Evolutionary conservation across 352 stramenopile species (phyloP).

Genomic region (Phytopythium helicoides): DNA sequence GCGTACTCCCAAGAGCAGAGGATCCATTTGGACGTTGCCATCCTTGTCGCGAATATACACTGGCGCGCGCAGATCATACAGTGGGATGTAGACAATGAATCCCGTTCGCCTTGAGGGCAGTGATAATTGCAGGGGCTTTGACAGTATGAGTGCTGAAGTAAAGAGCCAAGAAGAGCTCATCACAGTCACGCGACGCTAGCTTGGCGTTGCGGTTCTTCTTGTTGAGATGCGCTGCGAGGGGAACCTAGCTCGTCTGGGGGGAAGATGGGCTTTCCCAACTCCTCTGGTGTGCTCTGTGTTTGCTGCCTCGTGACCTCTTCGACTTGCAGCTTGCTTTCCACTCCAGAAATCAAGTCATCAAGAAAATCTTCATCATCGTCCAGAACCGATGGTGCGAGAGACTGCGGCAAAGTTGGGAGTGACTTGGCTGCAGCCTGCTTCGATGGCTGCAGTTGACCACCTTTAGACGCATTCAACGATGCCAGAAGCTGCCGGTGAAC

Average conservation of each 20-base stretch:
- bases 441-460: not conserved
- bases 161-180: constrained; percentile 91
- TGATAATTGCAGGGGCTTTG: constrained; percentile 85
- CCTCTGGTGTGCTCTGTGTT: not conserved
- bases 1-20: constrained; percentile 63
- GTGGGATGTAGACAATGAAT: constrained; percentile 92
- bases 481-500: constrained; percentile 89
- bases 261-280: constrained; percentile 24
- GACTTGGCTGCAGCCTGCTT: not conserved
- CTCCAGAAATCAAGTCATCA: constrained; percentile 58
- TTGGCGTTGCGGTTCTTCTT: constrained; percentile 90
- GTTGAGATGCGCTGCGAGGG: constrained; percentile 87
- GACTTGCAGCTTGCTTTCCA: constrained; percentile 59
- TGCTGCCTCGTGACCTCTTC: not conserved
- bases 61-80: constrained; percentile 89
- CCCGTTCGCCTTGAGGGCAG: constrained; percentile 89
- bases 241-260: constrained; percentile 64
- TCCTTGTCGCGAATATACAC: constrained; percentile 91
- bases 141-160: constrained; percentile 91
- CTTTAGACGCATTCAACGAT: constrained; percentile 23
- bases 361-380: constrained; percentile 55
- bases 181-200: constrained; percentile 82
- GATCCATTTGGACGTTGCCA: constrained; percentile 83
- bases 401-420: constrained; percentile 31
- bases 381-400: constrained; percentile 59